A percentile compares a stretch with the other conserved stretches of the same genome.
These are phyloP conservation scores for Russula sp. DNA, from an alignment of 768 basidiomycete species.

Conservation along the genomic window DNA sequence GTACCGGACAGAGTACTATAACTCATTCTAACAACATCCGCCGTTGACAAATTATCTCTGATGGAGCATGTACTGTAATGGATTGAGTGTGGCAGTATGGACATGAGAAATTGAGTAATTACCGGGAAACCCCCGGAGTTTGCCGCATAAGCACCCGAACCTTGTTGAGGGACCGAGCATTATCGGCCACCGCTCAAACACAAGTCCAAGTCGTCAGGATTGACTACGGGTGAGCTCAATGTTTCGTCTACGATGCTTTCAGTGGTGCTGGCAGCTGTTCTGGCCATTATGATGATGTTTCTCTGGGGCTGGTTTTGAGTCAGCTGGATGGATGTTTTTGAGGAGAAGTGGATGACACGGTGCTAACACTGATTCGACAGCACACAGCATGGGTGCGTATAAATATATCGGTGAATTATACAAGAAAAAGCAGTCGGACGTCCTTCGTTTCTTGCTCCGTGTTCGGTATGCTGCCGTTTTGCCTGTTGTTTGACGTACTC, in stretches of 20 bases:
- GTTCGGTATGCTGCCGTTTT: constrained; percentile 59
- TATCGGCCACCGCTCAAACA: constrained; percentile 14
- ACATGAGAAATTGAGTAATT: too few species aligned
- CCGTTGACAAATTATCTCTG: neutral
- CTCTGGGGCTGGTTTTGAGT: constrained; percentile 9
- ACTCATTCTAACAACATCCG: constrained; percentile 47
- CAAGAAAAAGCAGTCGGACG: constrained; percentile 98
- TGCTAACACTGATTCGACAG: constrained; percentile 27
- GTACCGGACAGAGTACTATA: constrained; percentile 31
- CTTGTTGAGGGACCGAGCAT: neutral
- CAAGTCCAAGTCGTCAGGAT: constrained; percentile 30
- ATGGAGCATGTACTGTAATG: too few species aligned
- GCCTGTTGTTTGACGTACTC: neutral
- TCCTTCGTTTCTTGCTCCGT: constrained; percentile 95
- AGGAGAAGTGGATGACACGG: constrained; percentile 10
- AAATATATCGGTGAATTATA: constrained; percentile 96
- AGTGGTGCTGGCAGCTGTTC: neutral
- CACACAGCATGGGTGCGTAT: constrained; percentile 83
- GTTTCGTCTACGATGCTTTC: constrained; percentile 4
- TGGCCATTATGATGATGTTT: neutral
- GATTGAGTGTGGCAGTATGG: too few species aligned
- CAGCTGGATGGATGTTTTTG: constrained; percentile 30
- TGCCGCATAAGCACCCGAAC: constrained; percentile 8
- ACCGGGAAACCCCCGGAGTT: neutral
- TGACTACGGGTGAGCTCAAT: constrained; percentile 30